These are phyloP conservation scores for Moricandia arvensis DNA, from an alignment of 345 rosid species.

Conservation along the genomic window DNA sequence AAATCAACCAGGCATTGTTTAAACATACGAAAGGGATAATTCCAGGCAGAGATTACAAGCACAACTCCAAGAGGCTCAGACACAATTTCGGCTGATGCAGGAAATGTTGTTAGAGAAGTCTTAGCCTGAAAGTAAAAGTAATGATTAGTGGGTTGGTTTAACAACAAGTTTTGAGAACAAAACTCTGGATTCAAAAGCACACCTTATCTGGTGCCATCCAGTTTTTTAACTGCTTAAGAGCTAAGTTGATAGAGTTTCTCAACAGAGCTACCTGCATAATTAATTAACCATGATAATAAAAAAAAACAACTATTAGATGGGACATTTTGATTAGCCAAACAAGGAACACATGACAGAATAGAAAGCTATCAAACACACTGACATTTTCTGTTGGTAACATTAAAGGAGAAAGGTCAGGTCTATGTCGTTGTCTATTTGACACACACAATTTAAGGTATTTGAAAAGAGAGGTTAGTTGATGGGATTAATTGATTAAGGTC, in stretches of 20 bases:
- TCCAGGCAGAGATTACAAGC: constrained; percentile 91
- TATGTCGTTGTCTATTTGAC: neutral
- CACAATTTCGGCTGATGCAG: constrained; percentile 88
- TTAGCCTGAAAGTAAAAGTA: constrained; percentile 52
- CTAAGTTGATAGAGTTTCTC: constrained; percentile 55
- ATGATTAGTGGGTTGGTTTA: neutral
- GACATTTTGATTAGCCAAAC: neutral
- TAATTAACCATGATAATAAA: neutral
- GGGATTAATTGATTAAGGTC: no score
- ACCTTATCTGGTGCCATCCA: constrained; percentile 94
- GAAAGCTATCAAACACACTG: neutral
- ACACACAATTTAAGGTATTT: neutral
- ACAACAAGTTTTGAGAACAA: neutral
- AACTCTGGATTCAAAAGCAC: constrained; percentile 10
- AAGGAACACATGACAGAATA: neutral
- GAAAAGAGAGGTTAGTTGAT: no score
- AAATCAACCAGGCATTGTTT: neutral
- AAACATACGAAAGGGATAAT: constrained; percentile 80
- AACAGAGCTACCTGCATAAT: constrained; percentile 59
- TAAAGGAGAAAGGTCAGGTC: neutral
- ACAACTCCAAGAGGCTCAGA: constrained; percentile 94
- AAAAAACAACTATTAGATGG: neutral
- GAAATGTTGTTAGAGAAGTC: constrained; percentile 74
- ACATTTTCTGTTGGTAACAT: neutral
- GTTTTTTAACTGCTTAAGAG: constrained; percentile 61